Base-by-base conservation (phyloP, 495 filamentous ascomycete species). In the Daldinia grandis region DNA sequence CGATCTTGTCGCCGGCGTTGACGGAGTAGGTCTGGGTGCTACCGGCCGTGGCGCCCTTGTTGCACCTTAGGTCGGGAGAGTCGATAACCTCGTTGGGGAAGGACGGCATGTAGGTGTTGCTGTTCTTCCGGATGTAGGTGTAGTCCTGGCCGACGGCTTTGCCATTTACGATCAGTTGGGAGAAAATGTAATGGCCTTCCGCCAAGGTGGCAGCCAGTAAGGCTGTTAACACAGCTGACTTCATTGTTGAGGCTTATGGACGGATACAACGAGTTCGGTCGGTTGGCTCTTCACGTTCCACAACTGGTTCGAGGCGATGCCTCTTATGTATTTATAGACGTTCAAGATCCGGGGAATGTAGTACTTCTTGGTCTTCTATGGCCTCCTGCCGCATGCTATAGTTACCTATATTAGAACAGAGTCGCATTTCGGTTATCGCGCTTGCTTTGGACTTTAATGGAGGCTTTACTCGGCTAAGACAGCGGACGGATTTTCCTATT, bases 11-110 rank as follows among this genome's bases (percentile, higher is more conserved):
- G 37, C 84, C 83, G 15, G 84, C 81, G 38, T 78, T 77, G 40
- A 85, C 82, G 57, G 68, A 66, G 49, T 78, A 81, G 33, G 74
- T 63, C 24, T 72, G 55, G 49, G 76, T 75, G 17, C 71, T 72
- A 28, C 71, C 73, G 4, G 58, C 72, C 9, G 70, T 73, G 33
- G 79, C 79, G n/a, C 81, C 79, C 56, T 77, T 76, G 74, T 82
- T 85, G 80, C 85, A 87, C 25, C 85, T 74, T 6, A 87, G 73
- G 63, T 84, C 84, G 27, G 73, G 66, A 63, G 66, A 72, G 54
- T 76, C 74, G 61, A 82, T 68, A 50, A 82, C 78, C 69, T 82
- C 80, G 42, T 66, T 73, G 24, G 42, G 21, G 75, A 80, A 80
- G 30, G 78, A 74, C 10, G 80, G 80, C 76, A 78, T 79, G 74